Conservation (phyloP, 2,329 filamentous ascomycete species). For the Nothophaeocryptopus gaeumannii region DNA sequence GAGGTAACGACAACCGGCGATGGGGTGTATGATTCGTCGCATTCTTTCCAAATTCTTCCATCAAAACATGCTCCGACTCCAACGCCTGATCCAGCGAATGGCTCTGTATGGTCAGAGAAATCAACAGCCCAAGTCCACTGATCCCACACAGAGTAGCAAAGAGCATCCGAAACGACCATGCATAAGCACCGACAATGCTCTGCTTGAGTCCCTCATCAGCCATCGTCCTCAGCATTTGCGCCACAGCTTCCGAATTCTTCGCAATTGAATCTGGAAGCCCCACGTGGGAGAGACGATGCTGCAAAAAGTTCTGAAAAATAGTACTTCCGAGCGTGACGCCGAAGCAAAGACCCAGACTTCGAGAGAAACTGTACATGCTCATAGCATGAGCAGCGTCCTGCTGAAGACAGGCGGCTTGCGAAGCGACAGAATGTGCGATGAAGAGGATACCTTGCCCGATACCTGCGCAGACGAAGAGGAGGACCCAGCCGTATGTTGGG, state of each 20-base stretch:
- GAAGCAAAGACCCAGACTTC: conserved; percentile 49
- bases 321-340: conserved; percentile 46
- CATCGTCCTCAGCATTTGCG: conserved; percentile 19
- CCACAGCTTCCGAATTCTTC: conserved; percentile 23
- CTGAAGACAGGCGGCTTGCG: conserved; percentile 37
- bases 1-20: no score
- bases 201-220: conserved; percentile 12
- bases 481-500: conserved; percentile 40
- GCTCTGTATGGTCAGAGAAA: conserved; percentile 12
- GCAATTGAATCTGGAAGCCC: conserved; percentile 19
- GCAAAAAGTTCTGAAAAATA: conserved; percentile 40
- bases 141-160: conserved; percentile 27
- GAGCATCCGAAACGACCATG: conserved; percentile 24
- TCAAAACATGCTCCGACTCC: conserved; percentile 13
- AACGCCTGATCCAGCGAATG: conserved; percentile 20
- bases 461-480: conserved; percentile 43
- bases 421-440: conserved; percentile 43
- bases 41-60: not conserved
- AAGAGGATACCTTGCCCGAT: conserved; percentile 46
- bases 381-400: conserved; percentile 40
- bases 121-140: conserved; percentile 23
- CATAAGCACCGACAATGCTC: conserved; percentile 17
- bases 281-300: conserved; percentile 8
- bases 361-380: conserved; percentile 47
- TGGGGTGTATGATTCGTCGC: not conserved